Percentiles rank a stretch among this genome's conserved stretches.
Conservation (phyloP, 208 protist species). For the Trypanosoma brucei region DNA sequence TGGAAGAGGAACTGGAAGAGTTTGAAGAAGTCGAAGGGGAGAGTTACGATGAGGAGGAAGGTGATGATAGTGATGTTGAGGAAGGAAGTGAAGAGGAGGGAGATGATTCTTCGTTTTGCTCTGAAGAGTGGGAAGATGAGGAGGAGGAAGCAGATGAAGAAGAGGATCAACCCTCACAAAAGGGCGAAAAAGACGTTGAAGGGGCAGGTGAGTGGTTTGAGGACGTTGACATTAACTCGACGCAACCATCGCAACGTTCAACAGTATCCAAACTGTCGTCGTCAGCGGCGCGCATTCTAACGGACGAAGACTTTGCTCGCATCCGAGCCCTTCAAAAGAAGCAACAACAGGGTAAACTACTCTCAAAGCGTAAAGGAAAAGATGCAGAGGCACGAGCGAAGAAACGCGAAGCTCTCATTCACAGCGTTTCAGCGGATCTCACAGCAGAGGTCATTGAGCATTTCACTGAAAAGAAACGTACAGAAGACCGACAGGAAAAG, state of each 20-base stretch:
- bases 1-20: too few species aligned
- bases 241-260: constrained; percentile 8
- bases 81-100: constrained; percentile 35
- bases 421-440: constrained; percentile 76
- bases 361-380: constrained; percentile 75
- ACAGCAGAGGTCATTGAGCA: constrained; percentile 80
- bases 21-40: constrained; percentile 21
- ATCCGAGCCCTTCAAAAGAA: constrained; percentile 61
- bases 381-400: constrained; percentile 47
- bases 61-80: constrained; percentile 20
- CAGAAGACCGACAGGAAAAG: constrained; percentile 77
- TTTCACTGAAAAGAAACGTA: constrained; percentile 79
- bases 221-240: constrained; percentile 34
- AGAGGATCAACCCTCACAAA: constrained; percentile 23
- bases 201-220: constrained; percentile 68
- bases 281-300: constrained; percentile 60
- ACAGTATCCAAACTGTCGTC: constrained; percentile 26
- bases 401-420: constrained; percentile 63
- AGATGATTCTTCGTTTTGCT: background rate
- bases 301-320: constrained; percentile 80
- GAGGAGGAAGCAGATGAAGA: constrained; percentile 29
- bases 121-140: constrained; percentile 24
- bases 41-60: constrained; percentile 32
- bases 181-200: constrained; percentile 26
- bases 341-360: constrained; percentile 61